Base-by-base conservation (phyloP, 495 filamentous ascomycete genomes). In the Ramalina intermedia region DNA sequence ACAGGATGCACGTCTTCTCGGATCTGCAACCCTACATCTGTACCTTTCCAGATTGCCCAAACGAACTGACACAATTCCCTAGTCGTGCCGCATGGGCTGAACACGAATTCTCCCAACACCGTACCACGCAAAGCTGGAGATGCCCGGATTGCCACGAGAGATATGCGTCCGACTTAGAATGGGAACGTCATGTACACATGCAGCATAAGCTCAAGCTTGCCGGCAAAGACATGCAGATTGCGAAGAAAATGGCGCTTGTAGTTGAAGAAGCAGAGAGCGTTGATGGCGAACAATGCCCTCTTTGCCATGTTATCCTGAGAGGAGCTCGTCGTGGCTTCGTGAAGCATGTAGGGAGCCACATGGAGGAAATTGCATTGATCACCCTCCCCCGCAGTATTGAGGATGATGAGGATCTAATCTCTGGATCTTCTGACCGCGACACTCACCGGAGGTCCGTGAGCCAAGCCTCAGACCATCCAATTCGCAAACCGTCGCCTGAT, bases 21-120 rank as follows among this genome's bases (percentile, higher is more conserved):
- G 63, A 66, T 47, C 54, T 66, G 6, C 50, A 51, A 33, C 62
- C 62, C 6, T 66, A 66, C 40, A 58, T 66, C 14, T 66, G 62
- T 46, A 63, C 61, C 2, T 63, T 60, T 47, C 13, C 49, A 6
- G 46, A 44, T 7, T 65, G 62, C 37, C 35, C 41, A 26, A 46
- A 60, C 14, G 37, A 48, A 20, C 44, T 63, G 1, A n/a, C 33
- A 8, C 56, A 52, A 8, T 66, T 63, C 38, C 20, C 48, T 9
- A 56, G 43, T 13, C 55, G 59, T 3, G 41, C 46, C 13, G 27
- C 47, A 5, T 65, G 61, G 63, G 55, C 57, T 18, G 27, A 58
- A 3, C 63, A 65, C 48, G 58, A 64, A 37, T 63, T 63, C 33
- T 24, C 41, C 2, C 16, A 58, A 27, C 62, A 65, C 35, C 51